Evolutionary conservation across 129 eudicot genomes (phyloP).

Genomic region (Helianthus tuberosus): DNA sequence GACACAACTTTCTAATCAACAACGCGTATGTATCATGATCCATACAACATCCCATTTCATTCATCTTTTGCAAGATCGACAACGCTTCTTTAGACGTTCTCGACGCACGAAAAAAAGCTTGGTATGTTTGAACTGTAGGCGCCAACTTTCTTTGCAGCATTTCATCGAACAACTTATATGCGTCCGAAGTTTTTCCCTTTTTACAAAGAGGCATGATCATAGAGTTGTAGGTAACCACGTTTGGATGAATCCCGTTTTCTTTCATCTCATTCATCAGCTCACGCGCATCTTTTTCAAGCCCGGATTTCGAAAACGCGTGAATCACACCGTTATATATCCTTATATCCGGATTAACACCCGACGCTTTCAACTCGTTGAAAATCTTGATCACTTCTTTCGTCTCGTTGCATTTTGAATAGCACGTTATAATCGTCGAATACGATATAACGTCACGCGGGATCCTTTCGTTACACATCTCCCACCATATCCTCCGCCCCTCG

Average conservation of each 20-base stretch:
- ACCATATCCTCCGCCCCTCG: conserved; percentile 82
- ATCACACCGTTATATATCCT: conserved; percentile 79
- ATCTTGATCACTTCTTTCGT: conserved; percentile 58
- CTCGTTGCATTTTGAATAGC: conserved; percentile 59
- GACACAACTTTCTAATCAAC: conserved; percentile 84
- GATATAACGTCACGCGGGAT: conserved; percentile 62
- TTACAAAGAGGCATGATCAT: conserved; percentile 79
- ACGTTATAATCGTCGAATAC: conserved; percentile 62
- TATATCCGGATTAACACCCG: conserved; percentile 58
- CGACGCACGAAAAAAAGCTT: conserved; percentile 61
- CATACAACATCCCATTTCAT: conserved; percentile 52
- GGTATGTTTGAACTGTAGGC: conserved; percentile 79
- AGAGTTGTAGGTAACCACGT: conserved; percentile 70
- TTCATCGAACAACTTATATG: conserved; percentile 53
- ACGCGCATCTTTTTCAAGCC: conserved; percentile 57
- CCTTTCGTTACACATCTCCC: conserved; percentile 65
- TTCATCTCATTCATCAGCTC: conserved; percentile 69
- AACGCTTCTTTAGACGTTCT: conserved; percentile 68
- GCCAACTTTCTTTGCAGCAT: conserved; percentile 62
- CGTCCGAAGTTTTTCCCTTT: conserved; percentile 40
- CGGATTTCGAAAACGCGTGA: conserved; percentile 77
- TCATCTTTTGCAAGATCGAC: conserved; percentile 64
- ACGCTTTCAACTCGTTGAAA: conserved; percentile 57
- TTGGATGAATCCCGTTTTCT: conserved; percentile 57
- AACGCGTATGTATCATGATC: conserved; percentile 68